Evolutionary conservation across 2,329 filamentous ascomycete species (phyloP), one percentile per base, ranked within the genome.

Genomic region (Rutstroemia sydowiana): DNA sequence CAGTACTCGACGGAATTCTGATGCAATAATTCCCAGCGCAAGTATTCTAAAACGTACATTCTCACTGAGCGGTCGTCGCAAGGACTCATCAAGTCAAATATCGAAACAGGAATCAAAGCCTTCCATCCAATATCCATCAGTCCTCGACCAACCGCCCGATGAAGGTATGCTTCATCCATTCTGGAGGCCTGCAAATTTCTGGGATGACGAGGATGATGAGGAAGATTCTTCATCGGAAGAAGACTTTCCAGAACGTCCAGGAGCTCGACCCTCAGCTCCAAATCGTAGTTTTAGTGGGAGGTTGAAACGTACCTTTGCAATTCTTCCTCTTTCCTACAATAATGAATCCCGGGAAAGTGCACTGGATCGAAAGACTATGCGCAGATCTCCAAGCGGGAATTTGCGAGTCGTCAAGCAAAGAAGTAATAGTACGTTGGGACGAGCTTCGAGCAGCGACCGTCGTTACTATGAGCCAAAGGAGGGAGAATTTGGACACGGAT

Each of bases 371-470:
- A 73, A 79, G 23, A 82, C 75, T 2, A 81, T 84, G 54, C 73
- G 73, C 42, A 74, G 79, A 45, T 81, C 77, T 6, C 70, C 76
- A 4, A 83, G 79, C 58, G 81, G 81, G 1, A 83, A 76, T 55
- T 65, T 84, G 47, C 72, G 78, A 11, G 79, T 84, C 0, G 75
- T 84, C 66, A 65, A 63, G 47, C 73, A 77, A 50, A 72, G 73
- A 6, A 69, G 70, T 30, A 82, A 77, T 57, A 57, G 59, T 5
- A 62, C 57, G 44, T 36, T 66, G 10, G 56, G 54, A 32, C 58
- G 61, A 45, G 56, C 56, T 7, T 42, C 52, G n/a, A n/a, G n/a
- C 8, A 48, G 39, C 20, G 54, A 56, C 10, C 55, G 58, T 20
- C 50, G 41, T 14, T 28, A 44, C 31, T 55, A 56, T 45, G 54